These are phyloP conservation scores for Chlorella vulgaris DNA, from an alignment of 139 green algal genomes.

Conservation along the genomic window DNA sequence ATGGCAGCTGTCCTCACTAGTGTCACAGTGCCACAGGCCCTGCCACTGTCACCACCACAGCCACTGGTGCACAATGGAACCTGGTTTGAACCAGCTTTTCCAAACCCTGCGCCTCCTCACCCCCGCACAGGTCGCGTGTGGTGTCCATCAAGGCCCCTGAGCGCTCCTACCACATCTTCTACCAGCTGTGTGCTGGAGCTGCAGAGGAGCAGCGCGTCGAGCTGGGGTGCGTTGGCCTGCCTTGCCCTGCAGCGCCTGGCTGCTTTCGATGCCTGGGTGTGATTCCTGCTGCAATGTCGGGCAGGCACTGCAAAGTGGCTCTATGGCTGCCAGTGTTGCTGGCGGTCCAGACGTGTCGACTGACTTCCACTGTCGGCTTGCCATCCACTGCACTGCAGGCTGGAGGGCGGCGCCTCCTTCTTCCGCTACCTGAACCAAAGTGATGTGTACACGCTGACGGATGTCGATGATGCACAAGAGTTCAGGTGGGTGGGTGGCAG, in stretches of 20 bases:
- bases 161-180: constrained; percentile 98
- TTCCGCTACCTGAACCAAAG: constrained; percentile 71
- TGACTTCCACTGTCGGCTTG: neutral
- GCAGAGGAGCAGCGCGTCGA: constrained; percentile 18
- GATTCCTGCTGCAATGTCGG: no score
- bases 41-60: no score
- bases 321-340: no score
- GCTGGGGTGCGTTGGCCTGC: constrained; percentile 17
- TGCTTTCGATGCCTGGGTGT: neutral
- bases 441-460: constrained; percentile 57
- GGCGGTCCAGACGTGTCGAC: no score
- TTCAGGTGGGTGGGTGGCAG: constrained; percentile 41
- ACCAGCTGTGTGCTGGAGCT: constrained; percentile 80
- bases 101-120: neutral
- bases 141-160: constrained; percentile 77
- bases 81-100: no score
- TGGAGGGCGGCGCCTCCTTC: constrained; percentile 37
- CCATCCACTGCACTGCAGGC: constrained; percentile 19
- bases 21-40: no score
- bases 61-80: no score
- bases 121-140: constrained; percentile 60
- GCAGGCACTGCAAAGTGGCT: no score
- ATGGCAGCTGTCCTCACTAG: neutral
- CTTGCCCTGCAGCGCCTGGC: neutral
- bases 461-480: constrained; percentile 80